Conservation (phyloP, 768 basidiomycete genomes). For the Piloderma croceum region DNA sequence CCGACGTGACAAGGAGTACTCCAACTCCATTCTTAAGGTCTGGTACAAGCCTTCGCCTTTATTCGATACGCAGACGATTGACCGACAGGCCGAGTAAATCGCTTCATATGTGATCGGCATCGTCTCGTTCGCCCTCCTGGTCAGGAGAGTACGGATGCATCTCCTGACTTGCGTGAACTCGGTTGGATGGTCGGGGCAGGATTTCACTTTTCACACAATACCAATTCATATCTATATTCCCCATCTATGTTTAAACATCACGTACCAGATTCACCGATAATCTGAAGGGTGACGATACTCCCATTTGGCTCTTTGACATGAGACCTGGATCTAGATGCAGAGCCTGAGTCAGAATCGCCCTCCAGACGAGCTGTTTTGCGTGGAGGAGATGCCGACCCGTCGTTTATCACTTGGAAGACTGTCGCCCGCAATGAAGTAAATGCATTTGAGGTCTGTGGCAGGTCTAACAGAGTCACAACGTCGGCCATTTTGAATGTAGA, state of each 20-base stretch:
- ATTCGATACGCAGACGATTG: conserved; percentile 46
- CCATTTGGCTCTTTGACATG: conserved; percentile 19
- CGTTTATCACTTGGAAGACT: conserved; percentile 30
- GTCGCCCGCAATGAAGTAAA: conserved; percentile 40
- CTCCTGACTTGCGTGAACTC: conserved; percentile 27
- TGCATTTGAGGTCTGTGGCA: conserved; percentile 48
- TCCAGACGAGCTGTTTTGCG: conserved; percentile 65
- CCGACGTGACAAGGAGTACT: conserved; percentile 43
- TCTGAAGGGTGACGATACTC: conserved; percentile 41
- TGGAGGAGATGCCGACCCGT: conserved; percentile 52
- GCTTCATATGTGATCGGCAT: conserved; percentile 49
- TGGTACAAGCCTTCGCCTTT: conserved; percentile 57
- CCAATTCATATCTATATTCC: conserved; percentile 1
- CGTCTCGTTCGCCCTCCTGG: conserved; percentile 25
- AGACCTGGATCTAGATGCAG: conserved; percentile 50
- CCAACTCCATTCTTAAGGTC: conserved; percentile 52
- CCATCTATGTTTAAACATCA: conserved; percentile 7
- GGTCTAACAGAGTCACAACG: conserved; percentile 36
- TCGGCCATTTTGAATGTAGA: too few species aligned
- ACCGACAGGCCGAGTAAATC: conserved; percentile 53
- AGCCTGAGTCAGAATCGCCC: conserved; percentile 61
- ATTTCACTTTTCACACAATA: conserved; percentile 2
- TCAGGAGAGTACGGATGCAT: conserved; percentile 39
- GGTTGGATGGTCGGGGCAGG: conserved; percentile 2
- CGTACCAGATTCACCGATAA: conserved; percentile 41